These are phyloP conservation scores for Mortierella sp. DNA, from an alignment of 371 early-diverging fungal genomes.

Conservation along the genomic window DNA sequence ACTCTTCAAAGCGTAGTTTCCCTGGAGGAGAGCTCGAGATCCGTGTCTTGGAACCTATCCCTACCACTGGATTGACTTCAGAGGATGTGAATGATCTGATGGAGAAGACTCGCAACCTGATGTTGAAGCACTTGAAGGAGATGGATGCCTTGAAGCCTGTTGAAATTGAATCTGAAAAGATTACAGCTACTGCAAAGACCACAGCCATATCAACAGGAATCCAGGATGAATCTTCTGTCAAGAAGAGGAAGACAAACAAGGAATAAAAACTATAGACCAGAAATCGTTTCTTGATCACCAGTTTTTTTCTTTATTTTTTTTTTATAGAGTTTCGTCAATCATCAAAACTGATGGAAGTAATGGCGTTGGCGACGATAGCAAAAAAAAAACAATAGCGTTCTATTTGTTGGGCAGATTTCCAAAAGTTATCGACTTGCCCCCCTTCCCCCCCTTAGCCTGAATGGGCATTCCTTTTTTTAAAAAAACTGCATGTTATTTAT, in stretches of 20 bases:
- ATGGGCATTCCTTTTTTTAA: too few species aligned
- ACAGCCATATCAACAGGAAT: slow-evolving; percentile 30
- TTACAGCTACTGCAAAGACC: slow-evolving; percentile 17
- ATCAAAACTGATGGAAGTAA: too few species aligned
- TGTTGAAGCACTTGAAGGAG: slow-evolving; percentile 79
- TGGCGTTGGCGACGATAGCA: too few species aligned
- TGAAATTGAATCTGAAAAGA: background rate
- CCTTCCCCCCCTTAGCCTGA: too few species aligned
- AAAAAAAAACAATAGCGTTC: too few species aligned
- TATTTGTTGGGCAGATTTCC: too few species aligned
- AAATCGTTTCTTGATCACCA: background rate
- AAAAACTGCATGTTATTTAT: too few species aligned
- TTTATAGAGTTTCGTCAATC: too few species aligned
- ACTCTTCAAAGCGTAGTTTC: slow-evolving; percentile 70
- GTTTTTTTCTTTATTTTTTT: background rate
- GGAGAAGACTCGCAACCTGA: slow-evolving; percentile 74
- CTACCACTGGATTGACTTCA: slow-evolving; percentile 69
- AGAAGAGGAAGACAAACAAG: slow-evolving; percentile 52
- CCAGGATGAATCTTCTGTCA: slow-evolving; percentile 34
- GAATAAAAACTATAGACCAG: slow-evolving; percentile 20
- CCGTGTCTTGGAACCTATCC: slow-evolving; percentile 85
- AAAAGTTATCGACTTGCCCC: too few species aligned
- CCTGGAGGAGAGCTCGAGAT: slow-evolving; percentile 78
- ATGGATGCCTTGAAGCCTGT: slow-evolving; percentile 56
- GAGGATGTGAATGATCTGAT: slow-evolving; percentile 79